These are phyloP conservation scores for Mycena citricolor DNA, from an alignment of 1,284 basidiomycete species.

Conservation along the genomic window DNA sequence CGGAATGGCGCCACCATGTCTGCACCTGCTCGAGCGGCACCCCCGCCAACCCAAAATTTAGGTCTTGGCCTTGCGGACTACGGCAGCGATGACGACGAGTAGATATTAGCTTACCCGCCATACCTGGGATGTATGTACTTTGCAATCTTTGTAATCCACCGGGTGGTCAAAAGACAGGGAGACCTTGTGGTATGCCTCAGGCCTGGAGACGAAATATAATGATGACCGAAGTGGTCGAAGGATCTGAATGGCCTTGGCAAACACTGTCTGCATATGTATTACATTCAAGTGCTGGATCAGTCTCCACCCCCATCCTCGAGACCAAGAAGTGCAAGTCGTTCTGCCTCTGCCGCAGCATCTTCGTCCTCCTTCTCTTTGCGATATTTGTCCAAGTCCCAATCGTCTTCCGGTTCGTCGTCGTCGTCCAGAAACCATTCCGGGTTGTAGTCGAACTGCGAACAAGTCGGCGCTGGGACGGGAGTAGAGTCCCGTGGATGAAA, in stretches of 20 bases:
- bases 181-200: no score
- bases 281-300: no score
- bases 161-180: no score
- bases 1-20: slow-evolving; percentile 50
- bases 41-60: slow-evolving; percentile 70
- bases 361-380: slow-evolving; percentile 64
- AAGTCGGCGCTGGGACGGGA: slow-evolving; percentile 9
- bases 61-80: slow-evolving; percentile 20
- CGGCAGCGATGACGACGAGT: slow-evolving; percentile 45
- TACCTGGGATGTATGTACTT: no score
- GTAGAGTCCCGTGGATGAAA: slow-evolving; percentile 19
- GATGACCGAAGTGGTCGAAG: no score
- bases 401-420: slow-evolving; percentile 67
- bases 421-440: slow-evolving; percentile 92
- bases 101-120: no score
- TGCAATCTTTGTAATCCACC: no score
- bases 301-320: slow-evolving; percentile 26
- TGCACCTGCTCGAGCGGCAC: slow-evolving; percentile 34
- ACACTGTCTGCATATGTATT: no score
- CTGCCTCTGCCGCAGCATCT: slow-evolving; percentile 41
- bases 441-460: slow-evolving; percentile 87
- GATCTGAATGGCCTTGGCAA: no score
- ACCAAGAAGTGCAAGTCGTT: slow-evolving; percentile 35
- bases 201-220: no score
- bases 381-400: slow-evolving; percentile 72